Evolutionary conservation across 148 eudicot species (phyloP), one percentile per base, ranked within the genome.

Genomic region (Camellia sinensis): DNA sequence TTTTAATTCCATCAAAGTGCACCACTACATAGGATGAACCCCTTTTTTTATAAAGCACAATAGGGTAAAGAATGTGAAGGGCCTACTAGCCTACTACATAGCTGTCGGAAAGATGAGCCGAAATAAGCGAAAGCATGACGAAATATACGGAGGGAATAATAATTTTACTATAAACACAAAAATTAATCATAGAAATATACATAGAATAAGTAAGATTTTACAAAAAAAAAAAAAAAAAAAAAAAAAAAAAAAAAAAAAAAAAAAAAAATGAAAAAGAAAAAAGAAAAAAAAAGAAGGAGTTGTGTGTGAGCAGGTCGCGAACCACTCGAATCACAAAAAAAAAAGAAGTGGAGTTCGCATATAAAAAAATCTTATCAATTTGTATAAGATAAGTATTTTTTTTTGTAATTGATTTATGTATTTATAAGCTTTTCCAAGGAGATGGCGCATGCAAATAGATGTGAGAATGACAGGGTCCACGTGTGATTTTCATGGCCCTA

Each of bases 61-160:
- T 73, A 9, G 8, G n/a, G 60, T 3, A 8, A 71, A 3, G 21
- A 3, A 29, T 10, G 40, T 18, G 48, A 41, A 43, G 60, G 75
- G 22, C 59, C 61, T 53, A 72, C 29, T 29, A 29, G 37, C 37
- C 37, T 29, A 48, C 0, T 0, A 14, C 22, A 29, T 15, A 21
- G 61, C 61, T 52, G 75, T 52, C 12, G 60, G 17, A 67, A 45
- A 66, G 85, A 69, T 84, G 83, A 85, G 82, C 54, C 79, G 67
- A 85, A 81, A 71, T 78, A 80, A 45, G 71, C 88, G 88, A 85
- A 88, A 90, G 93, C 88, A 85, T 90, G 89, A 90, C 91, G 88
- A 84, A 73, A 80, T 29, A 29, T 29, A 29, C 37, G 37, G 37
- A 29, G 37, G 37, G 37, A 29, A 29, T 29, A 29, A 29, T 29